Conservation (phyloP, 805 yeast species). For the Saturnispora dispora region DNA sequence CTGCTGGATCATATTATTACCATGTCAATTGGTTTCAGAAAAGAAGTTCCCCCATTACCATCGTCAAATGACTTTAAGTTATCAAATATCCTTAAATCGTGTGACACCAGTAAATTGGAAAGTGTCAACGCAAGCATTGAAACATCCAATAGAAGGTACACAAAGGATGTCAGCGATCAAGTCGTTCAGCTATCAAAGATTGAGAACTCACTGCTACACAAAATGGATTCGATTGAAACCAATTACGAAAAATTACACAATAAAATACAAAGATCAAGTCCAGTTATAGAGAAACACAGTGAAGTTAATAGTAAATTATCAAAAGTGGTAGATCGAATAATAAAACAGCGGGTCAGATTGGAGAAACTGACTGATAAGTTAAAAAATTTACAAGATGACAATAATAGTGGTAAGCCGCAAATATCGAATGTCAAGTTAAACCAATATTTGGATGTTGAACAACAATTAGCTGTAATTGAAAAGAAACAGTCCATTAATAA, state of each 20-base stretch:
- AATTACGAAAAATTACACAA: slow-evolving; percentile 8
- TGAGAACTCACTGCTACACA: slow-evolving; percentile 19
- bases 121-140: slow-evolving; percentile 20
- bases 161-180: slow-evolving; percentile 25
- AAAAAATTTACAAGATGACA: slow-evolving; percentile 25
- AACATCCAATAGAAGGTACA: slow-evolving; percentile 17
- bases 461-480: slow-evolving; percentile 20
- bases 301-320: not conserved
- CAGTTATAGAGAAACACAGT: not conserved
- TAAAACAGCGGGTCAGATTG: slow-evolving; percentile 14
- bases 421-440: slow-evolving; percentile 16
- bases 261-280: not conserved
- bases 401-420: slow-evolving; percentile 23
- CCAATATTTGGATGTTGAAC: slow-evolving; percentile 22
- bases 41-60: slow-evolving; percentile 4
- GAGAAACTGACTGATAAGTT: slow-evolving; percentile 23
- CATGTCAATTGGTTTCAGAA: not conserved
- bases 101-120: not conserved
- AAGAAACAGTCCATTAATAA: slow-evolving; percentile 3
- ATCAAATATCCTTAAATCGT: not conserved
- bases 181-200: slow-evolving; percentile 16
- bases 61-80: not conserved
- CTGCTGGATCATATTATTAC: not conserved
- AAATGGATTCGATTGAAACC: slow-evolving; percentile 15
- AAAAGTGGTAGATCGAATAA: slow-evolving; percentile 8